Evolutionary conservation across 108 stramenopile genomes (phyloP).

Genomic region (Cyclostephanos invisitatus): DNA sequence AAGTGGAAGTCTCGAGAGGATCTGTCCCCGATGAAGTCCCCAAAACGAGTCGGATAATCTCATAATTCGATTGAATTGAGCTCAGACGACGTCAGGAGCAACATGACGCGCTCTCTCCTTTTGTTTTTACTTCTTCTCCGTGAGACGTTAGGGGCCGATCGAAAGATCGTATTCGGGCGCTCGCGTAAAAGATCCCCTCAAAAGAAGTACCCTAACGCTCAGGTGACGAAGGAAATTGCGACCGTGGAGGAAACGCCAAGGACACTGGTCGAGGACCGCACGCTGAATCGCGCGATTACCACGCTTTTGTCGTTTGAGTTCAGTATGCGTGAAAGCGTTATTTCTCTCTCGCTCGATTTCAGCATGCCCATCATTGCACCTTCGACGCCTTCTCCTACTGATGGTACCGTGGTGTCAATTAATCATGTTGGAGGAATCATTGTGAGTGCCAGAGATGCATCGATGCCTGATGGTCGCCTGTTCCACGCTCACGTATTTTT

Average conservation of each 20-base stretch:
- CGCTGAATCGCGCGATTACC: not conserved
- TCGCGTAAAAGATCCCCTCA: not conserved
- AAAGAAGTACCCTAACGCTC: not conserved
- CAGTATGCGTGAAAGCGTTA: not conserved
- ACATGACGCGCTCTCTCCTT: conserved; percentile 5
- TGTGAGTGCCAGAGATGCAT: not conserved
- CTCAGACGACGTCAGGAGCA: not conserved
- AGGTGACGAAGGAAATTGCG: not conserved
- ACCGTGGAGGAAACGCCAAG: not conserved
- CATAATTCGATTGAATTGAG: not conserved
- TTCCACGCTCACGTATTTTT: not conserved
- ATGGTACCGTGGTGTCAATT: too few species aligned
- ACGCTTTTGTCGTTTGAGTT: conserved; percentile 5
- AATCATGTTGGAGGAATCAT: not conserved
- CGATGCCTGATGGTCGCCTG: too few species aligned
- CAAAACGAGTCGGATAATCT: not conserved
- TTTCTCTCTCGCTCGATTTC: conserved; percentile 9
- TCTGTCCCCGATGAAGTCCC: not conserved
- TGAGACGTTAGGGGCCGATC: not conserved
- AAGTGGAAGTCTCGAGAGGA: not conserved
- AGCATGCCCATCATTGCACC: not conserved
- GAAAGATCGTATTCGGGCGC: conserved; percentile 1
- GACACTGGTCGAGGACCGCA: not conserved
- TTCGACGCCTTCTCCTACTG: not conserved
- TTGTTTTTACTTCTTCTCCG: conserved; percentile 1